Base-by-base conservation (phyloP, 495 filamentous ascomycete genomes). In the Daldinia vernicosa region DNA sequence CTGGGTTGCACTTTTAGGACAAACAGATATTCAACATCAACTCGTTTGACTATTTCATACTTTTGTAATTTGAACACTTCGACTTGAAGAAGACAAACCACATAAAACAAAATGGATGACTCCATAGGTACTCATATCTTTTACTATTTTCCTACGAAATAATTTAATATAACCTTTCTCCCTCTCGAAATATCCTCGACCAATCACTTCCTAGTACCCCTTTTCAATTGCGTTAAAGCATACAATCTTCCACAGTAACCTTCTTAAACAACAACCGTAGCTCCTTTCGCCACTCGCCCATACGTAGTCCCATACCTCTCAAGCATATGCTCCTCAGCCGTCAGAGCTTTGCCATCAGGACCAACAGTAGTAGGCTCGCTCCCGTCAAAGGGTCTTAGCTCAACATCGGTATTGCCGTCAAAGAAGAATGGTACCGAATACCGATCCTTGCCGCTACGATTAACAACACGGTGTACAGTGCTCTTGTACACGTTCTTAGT, bases 371-470 rank as follows among this genome's bases (percentile, higher is more conserved):
- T 52, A 6, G 57, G 67, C 40, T 24, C 63, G 52, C 67, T 67
- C 15, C 74, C 76, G 67, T 81, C 78, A n/a, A 81, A 68, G 0
- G 80, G 81, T 5, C 61, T 65, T 9, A 83, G 63, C 56, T 66
- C 71, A 8, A 67, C 68, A 45, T 81, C 75, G 17, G 80, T 60
- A 60, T 80, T 80, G 4, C 81, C 81, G 63, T 78, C 71, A 58
- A 84, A 83, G 74, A 86, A 86, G 59, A 86, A 84, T 0, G 86
- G 81, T 6, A 85, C 77, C 3, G 82, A 83, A 65, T 82, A 85
- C 17, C 84, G 77, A 40, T 85, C 80, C 6, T 77, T 70, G 2
- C 79, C 79, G 1, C 81, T 79, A 3, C 80, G 65, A 73, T 86
- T 86, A n/a, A 81, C 76, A 0, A 84, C 85, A 0, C 85, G 82